Evolutionary conservation across 1,284 basidiomycete species (phyloP).

Genomic region (Ceratobasidium sp.): DNA sequence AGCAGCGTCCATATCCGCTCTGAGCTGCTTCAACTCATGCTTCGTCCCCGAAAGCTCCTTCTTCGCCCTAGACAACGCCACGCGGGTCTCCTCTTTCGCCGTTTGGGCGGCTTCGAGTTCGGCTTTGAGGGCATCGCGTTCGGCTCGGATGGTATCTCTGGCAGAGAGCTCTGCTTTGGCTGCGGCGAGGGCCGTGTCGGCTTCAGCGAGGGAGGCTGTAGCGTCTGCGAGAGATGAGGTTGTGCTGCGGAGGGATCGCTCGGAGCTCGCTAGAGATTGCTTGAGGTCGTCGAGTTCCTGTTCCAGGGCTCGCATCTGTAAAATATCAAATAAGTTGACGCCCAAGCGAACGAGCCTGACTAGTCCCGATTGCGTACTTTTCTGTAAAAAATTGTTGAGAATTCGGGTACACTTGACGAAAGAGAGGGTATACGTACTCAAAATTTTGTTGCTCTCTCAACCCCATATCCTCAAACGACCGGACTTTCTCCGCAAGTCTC

Average conservation of each 20-base stretch:
- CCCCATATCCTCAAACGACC: conserved; percentile 20
- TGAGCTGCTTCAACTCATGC: conserved; percentile 36
- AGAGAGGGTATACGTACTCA: conserved; percentile 28
- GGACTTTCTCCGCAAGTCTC: conserved; percentile 14
- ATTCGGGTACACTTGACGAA: neutral
- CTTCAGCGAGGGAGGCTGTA: conserved; percentile 37
- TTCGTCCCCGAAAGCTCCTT: conserved; percentile 24
- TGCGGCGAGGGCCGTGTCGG: conserved; percentile 42
- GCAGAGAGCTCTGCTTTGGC: conserved; percentile 37
- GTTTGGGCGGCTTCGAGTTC: conserved; percentile 30
- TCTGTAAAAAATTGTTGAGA: conserved; percentile 27
- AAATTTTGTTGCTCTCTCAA: conserved; percentile 31
- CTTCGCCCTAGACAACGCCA: conserved; percentile 8
- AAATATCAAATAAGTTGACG: conserved; percentile 23
- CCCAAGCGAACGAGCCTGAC: neutral
- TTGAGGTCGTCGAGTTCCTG: conserved; percentile 35
- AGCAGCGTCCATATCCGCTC: conserved; percentile 18
- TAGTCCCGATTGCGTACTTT: conserved; percentile 22
- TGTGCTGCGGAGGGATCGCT: conserved; percentile 38
- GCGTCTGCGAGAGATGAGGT: conserved; percentile 42
- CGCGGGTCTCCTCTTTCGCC: conserved; percentile 6
- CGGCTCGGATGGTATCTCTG: conserved; percentile 12
- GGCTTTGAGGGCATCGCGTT: conserved; percentile 28
- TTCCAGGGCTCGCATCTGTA: conserved; percentile 32
- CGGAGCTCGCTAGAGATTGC: conserved; percentile 14